Evolutionary conservation across 306 rosid genomes (phyloP).

Genomic region (Acacia acuminata): DNA sequence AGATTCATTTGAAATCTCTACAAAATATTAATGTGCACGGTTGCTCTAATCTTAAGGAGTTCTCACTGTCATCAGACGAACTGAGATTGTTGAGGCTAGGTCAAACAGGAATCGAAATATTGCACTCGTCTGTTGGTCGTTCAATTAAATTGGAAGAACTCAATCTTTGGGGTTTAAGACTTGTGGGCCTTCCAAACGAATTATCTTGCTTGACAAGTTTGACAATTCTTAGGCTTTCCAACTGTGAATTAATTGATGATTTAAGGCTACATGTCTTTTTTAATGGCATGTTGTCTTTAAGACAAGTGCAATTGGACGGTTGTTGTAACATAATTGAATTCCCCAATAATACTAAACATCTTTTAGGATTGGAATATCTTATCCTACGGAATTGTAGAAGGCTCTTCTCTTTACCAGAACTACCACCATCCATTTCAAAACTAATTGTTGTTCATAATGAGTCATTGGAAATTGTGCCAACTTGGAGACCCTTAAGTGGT

Average conservation of each 20-base stretch:
- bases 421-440: not conserved
- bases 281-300: not conserved
- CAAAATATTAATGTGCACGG: not conserved
- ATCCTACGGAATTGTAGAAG: fast-evolving
- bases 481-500: too few relatives aligned
- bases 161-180: not conserved
- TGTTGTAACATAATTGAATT: not conserved
- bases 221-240: fast-evolving
- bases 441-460: fast-evolving
- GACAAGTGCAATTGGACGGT: fast-evolving
- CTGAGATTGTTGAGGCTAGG: fast-evolving
- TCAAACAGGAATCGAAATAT: not conserved
- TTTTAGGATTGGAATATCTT: not conserved
- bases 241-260: not conserved
- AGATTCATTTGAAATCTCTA: not conserved
- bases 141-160: not conserved
- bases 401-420: constrained; percentile 25
- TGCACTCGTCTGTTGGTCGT: not conserved
- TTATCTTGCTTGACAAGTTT: not conserved
- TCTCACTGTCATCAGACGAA: not conserved
- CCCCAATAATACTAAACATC: constrained; percentile 5
- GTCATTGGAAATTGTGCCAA: not conserved
- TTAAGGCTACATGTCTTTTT: not conserved
- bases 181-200: not conserved
- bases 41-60: not conserved